phyloP scores from a whole-genome alignment of 31 red algal species.

The Endocladia muricata region DNA sequence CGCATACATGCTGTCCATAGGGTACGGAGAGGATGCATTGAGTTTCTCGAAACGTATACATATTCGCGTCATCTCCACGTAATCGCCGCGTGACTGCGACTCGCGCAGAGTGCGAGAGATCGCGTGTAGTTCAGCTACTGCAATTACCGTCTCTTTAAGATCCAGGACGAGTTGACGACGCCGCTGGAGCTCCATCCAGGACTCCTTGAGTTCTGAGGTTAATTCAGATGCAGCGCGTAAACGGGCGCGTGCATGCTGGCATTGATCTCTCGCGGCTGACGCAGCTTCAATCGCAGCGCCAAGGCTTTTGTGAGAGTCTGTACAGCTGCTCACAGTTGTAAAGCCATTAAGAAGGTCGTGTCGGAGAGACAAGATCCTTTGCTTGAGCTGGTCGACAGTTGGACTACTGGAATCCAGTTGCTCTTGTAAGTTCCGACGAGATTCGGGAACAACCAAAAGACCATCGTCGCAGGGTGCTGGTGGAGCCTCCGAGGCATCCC shows the following conservation, averaged over 20 bases:
- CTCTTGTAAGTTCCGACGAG: too few species aligned
- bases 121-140: background rate
- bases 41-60: constrained; percentile 14
- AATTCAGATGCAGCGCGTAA: background rate
- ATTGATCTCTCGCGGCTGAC: too few species aligned
- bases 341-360: too few species aligned
- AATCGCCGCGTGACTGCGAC: background rate
- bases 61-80: background rate
- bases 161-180: background rate
- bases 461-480: too few species aligned
- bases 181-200: background rate
- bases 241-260: background rate
- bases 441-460: too few species aligned
- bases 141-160: background rate
- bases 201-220: background rate
- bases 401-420: too few species aligned
- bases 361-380: too few species aligned
- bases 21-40: background rate
- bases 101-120: background rate
- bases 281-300: too few species aligned
- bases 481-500: too few species aligned
- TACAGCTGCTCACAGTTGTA: too few species aligned
- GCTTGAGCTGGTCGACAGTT: too few species aligned
- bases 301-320: too few species aligned
- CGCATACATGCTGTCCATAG: background rate